Evolutionary conservation across 2,329 filamentous ascomycete genomes (phyloP).

Genomic region (Blastomyces silverae): DNA sequence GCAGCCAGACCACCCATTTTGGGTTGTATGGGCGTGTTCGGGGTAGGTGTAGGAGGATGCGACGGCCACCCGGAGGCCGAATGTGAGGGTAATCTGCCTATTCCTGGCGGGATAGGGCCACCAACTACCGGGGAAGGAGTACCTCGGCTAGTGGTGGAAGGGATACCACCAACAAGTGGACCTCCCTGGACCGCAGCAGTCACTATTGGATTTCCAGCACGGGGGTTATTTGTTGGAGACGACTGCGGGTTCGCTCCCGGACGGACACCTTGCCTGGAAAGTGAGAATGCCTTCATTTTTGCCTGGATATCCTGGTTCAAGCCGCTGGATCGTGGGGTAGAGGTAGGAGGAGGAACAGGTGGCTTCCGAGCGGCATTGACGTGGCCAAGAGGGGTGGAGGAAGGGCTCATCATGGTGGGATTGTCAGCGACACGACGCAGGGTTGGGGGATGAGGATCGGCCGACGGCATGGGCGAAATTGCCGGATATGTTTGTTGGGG

Average conservation of each 20-base stretch:
- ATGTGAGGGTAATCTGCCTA: slow-evolving; percentile 28
- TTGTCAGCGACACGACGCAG: slow-evolving; percentile 25
- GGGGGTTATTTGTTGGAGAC: background rate
- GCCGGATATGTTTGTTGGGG: slow-evolving; percentile 12
- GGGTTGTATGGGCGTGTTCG: slow-evolving; percentile 38
- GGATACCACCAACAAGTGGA: slow-evolving; percentile 11
- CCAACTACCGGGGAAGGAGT: slow-evolving; percentile 9
- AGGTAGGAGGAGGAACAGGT: slow-evolving; percentile 41
- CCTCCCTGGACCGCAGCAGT: slow-evolving; percentile 6
- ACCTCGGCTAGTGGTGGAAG: slow-evolving; percentile 3
- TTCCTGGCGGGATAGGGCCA: slow-evolving; percentile 13
- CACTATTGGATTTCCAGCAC: background rate
- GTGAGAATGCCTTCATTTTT: slow-evolving; percentile 63
- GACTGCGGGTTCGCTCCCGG: slow-evolving; percentile 10
- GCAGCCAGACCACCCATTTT: slow-evolving; percentile 44
- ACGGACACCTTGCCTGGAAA: slow-evolving; percentile 46
- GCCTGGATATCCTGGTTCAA: slow-evolving; percentile 59
- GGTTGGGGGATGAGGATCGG: slow-evolving; percentile 26
- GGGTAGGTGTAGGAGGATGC: slow-evolving; percentile 26
- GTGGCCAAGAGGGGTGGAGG: slow-evolving; percentile 76
- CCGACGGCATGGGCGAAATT: slow-evolving; percentile 12
- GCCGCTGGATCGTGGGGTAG: slow-evolving; percentile 45
- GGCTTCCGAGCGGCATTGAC: slow-evolving; percentile 61
- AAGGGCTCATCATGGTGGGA: slow-evolving; percentile 57
- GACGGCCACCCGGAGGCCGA: slow-evolving; percentile 14